phyloP scores from a whole-genome alignment of 805 yeast species.

The Kazachstania bromeliacearum region DNA sequence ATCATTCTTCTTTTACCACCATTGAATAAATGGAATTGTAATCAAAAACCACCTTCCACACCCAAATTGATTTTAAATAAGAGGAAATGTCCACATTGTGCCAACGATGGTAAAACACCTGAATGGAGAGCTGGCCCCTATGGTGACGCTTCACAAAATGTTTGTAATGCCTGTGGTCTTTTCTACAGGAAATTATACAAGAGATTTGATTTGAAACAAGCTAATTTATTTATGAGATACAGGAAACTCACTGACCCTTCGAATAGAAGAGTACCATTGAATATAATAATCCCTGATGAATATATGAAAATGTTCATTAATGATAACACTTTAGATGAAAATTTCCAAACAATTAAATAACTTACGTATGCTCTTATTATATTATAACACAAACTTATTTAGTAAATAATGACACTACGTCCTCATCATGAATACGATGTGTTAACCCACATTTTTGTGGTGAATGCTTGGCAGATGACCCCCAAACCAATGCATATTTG shows the following conservation, averaged over 20 bases:
- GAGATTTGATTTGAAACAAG: constrained; percentile 17
- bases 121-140: constrained; percentile 92
- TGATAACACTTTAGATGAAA: background rate
- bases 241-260: constrained; percentile 9
- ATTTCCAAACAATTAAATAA: background rate
- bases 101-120: constrained; percentile 58
- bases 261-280: constrained; percentile 23
- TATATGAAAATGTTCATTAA: no score
- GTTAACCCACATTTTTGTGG: constrained; percentile 93
- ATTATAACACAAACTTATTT: constrained; percentile 36
- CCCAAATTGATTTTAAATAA: no score
- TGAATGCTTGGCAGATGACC: constrained; percentile 85
- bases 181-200: constrained; percentile 55
- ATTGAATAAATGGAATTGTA: no score
- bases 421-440: constrained; percentile 84
- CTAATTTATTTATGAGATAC: constrained; percentile 21
- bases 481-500: constrained; percentile 95
- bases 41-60: no score
- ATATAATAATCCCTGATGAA: no score
- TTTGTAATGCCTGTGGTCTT: constrained; percentile 90
- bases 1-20: no score
- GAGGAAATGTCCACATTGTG: constrained; percentile 63
- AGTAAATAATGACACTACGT: constrained; percentile 84
- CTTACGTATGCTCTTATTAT: background rate
- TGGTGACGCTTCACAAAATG: constrained; percentile 57